Evolutionary conservation across 768 basidiomycete species (phyloP).

Genomic region (Xerocomus brunneocitrinus): DNA sequence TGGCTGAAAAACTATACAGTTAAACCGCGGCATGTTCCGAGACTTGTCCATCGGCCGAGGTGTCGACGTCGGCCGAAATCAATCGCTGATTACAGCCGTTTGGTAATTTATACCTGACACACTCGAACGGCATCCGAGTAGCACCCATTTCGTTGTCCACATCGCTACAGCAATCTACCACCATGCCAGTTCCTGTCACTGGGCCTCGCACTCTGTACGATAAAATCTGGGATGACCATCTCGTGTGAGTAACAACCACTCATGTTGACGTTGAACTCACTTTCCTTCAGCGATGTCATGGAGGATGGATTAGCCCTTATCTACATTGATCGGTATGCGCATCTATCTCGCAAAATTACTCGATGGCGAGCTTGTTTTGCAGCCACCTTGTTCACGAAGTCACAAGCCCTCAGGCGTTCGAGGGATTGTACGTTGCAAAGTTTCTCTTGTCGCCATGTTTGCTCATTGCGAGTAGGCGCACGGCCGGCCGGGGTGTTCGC

Average conservation of each 20-base stretch:
- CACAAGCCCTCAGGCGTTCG: slow-evolving; percentile 91
- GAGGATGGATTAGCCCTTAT: slow-evolving; percentile 76
- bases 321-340: slow-evolving; percentile 71
- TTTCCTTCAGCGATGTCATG: slow-evolving; percentile 52
- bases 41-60: slow-evolving; percentile 10
- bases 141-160: background rate
- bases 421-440: slow-evolving; percentile 59
- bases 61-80: slow-evolving; percentile 12
- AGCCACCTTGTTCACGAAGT: slow-evolving; percentile 82
- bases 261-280: slow-evolving; percentile 12
- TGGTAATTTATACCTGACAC: slow-evolving; percentile 3
- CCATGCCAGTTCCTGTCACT: slow-evolving; percentile 54
- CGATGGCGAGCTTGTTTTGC: background rate
- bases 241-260: slow-evolving; percentile 55
- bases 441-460: background rate
- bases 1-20: slow-evolving; percentile 36
- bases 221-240: slow-evolving; percentile 97
- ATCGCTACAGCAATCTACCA: slow-evolving; percentile 1
- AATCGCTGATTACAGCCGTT: background rate
- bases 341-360: background rate
- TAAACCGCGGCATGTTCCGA: slow-evolving; percentile 21
- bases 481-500: slow-evolving; percentile 71
- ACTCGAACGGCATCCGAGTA: background rate
- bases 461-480: slow-evolving; percentile 43
- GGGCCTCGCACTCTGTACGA: slow-evolving; percentile 90